Base-by-base conservation (phyloP, 1,284 basidiomycete genomes). In the Nidula niveotomentosa region DNA sequence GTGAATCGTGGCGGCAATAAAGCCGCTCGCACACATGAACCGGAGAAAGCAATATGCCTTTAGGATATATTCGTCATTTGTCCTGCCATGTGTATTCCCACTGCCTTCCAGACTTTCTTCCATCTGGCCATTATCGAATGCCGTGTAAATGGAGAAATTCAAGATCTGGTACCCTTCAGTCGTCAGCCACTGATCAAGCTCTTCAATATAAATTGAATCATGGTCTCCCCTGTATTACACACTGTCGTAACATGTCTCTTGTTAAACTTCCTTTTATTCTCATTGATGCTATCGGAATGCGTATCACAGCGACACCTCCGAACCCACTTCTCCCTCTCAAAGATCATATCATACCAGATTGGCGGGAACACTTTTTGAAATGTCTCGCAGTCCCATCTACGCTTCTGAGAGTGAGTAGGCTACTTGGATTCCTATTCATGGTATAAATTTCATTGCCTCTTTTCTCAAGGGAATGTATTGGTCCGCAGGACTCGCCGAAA, bases 341-440 rank as follows among this genome's bases (percentile, higher is more conserved):
- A 8, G 62, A 68, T 18, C 57, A 62, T 49, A 58, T 70, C 37
- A 62, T 72, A 49, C 69, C 71, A 2, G 65, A 69, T 48, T 71
- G 69, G 70, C 60, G 68, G 53, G 69, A 70, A 50, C 56, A 48
- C 36, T 71, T 72, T 52, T 56, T 70, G 17, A 64, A 61, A 51
- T 60, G 60, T 33, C 60, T 71, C 9, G 65, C 55, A 4, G 54
- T 54, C 30, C 70, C 69, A n/a, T 64, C 58, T 17, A 53, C 58
- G 10, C 52, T 65, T 2, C 48, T 72, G 10, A 60, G 69, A 49
- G 69, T 71, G 17, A 45, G 59, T 53, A 18, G 45, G 5, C 41
- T 30, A 33, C 39, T n/a, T 30, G 30, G 30, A 30, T 30, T 4
- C 30, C 30, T 30, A 30, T 30, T 30, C 30, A 30, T 30, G 30